Percentiles rank a stretch among this genome's conserved stretches.
phyloP scores from a whole-genome alignment of 2,329 filamentous ascomycete species.

The Monosporascus sp. region DNA sequence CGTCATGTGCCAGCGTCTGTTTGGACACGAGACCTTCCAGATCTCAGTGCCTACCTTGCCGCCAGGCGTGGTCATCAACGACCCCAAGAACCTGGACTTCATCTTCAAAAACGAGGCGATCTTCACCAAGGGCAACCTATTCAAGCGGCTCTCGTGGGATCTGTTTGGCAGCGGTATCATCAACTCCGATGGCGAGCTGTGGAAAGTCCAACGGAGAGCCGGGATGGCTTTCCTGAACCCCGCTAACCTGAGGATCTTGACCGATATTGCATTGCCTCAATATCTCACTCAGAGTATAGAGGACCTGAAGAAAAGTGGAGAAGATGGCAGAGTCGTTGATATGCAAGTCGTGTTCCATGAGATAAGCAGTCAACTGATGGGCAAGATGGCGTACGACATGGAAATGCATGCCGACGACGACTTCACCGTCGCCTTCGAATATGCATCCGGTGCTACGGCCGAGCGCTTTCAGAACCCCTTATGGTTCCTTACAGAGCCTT shows the following conservation, averaged over 20 bases:
- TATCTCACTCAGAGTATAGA: constrained; percentile 42
- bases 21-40: constrained; percentile 56
- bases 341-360: constrained; percentile 57
- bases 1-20: constrained; percentile 48
- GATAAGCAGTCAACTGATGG: constrained; percentile 61
- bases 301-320: constrained; percentile 28
- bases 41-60: constrained; percentile 59
- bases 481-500: constrained; percentile 52
- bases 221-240: constrained; percentile 54
- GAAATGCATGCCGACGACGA: constrained; percentile 58
- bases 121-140: constrained; percentile 58
- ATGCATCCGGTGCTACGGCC: constrained; percentile 54
- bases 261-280: constrained; percentile 50
- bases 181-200: constrained; percentile 59
- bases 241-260: constrained; percentile 51
- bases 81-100: constrained; percentile 57
- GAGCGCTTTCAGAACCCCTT: constrained; percentile 62
- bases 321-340: constrained; percentile 36
- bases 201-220: constrained; percentile 58
- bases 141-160: constrained; percentile 55
- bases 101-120: constrained; percentile 56
- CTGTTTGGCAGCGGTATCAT: constrained; percentile 63
- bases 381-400: constrained; percentile 65
- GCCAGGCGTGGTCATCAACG: constrained; percentile 57
- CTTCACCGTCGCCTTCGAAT: constrained; percentile 57